These are phyloP conservation scores for Saccharomycopsis amapae DNA, from an alignment of 805 yeast species.

Conservation along the genomic window DNA sequence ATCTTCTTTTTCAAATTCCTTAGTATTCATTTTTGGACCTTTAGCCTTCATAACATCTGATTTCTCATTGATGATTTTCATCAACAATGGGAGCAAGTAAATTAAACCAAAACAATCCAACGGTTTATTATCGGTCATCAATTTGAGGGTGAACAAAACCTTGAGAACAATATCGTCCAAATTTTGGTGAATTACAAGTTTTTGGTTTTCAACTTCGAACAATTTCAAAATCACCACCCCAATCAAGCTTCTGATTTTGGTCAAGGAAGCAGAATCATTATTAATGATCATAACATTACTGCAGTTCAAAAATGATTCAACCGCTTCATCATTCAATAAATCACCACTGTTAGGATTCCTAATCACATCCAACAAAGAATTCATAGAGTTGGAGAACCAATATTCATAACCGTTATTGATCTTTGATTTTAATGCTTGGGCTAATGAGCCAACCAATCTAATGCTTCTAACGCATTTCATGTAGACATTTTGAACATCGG, in stretches of 20 bases:
- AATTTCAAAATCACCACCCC: conserved; percentile 69
- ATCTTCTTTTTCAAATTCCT: conserved; percentile 72
- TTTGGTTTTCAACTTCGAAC: conserved; percentile 35
- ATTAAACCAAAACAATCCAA: conserved; percentile 63
- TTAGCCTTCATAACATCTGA: conserved; percentile 23
- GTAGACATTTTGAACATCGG: conserved; percentile 34
- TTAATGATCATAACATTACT: conserved; percentile 40
- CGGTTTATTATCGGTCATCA: conserved; percentile 64
- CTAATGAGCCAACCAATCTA: conserved; percentile 46
- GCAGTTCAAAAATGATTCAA: conserved; percentile 46
- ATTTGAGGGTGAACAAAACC: conserved; percentile 67
- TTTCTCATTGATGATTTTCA: conserved; percentile 61
- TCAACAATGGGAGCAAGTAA: conserved; percentile 69
- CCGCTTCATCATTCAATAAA: conserved; percentile 39
- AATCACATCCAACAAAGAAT: conserved; percentile 40
- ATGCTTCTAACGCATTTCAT: conserved; percentile 41
- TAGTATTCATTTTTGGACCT: conserved; percentile 40
- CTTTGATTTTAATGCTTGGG: conserved; percentile 33
- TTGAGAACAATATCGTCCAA: conserved; percentile 50
- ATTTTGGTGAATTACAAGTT: conserved; percentile 45
- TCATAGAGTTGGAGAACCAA: conserved; percentile 72
- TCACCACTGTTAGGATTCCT: conserved; percentile 27
- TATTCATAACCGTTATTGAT: conserved; percentile 56
- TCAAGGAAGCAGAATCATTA: conserved; percentile 36
- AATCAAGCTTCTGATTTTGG: conserved; percentile 41